Evolutionary conservation across 352 stramenopile species (phyloP).

Genomic region (Pythium guiyangense): DNA sequence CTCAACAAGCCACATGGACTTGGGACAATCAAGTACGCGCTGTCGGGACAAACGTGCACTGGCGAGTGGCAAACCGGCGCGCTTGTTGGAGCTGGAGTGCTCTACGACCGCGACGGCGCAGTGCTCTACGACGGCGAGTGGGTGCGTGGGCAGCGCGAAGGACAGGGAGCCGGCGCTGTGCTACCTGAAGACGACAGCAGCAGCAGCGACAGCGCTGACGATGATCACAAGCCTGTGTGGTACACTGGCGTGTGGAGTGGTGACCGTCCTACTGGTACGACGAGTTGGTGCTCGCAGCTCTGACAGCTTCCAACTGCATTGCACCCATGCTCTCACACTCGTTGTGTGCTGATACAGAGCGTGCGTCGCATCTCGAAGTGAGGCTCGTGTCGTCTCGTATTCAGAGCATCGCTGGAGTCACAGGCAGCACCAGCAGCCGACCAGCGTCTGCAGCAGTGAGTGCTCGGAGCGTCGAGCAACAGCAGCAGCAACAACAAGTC

Average conservation of each 20-base stretch:
- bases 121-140: slow-evolving; percentile 46
- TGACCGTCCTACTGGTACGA: slow-evolving; percentile 20
- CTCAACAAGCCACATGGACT: slow-evolving; percentile 34
- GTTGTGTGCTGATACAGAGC: background rate
- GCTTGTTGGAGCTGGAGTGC: slow-evolving; percentile 18
- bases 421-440: background rate
- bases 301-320: background rate
- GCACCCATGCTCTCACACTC: too few species aligned
- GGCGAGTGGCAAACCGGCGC: slow-evolving; percentile 36
- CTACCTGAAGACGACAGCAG: background rate
- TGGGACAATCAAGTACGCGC: slow-evolving; percentile 27
- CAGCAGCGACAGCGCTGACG: too few species aligned
- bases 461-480: background rate
- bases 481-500: background rate
- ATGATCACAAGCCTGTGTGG: slow-evolving; percentile 1
- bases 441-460: background rate
- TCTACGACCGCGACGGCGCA: slow-evolving; percentile 10
- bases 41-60: slow-evolving; percentile 21
- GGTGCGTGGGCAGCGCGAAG: slow-evolving; percentile 25
- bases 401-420: background rate
- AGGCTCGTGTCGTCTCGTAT: slow-evolving; percentile 3
- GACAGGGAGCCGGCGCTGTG: slow-evolving; percentile 15
- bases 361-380: slow-evolving; percentile 8
- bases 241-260: slow-evolving; percentile 19
- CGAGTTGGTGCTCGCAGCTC: too few species aligned